phyloP scores from a whole-genome alignment of 352 stramenopile species.

The Blastocystis sp. region DNA sequence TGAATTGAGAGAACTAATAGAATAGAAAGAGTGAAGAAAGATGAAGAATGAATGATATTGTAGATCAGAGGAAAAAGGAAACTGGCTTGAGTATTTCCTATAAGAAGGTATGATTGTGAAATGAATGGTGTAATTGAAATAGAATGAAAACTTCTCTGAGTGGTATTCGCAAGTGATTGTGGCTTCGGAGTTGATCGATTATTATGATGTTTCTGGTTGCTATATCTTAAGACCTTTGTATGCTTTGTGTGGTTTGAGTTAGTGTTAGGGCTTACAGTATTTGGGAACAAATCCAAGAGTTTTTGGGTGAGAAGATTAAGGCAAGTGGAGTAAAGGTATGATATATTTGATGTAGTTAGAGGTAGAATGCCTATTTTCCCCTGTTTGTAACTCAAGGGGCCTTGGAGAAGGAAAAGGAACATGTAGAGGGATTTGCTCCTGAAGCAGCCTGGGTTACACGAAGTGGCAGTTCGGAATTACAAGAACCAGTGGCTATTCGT shows the following conservation, averaged over 20 bases:
- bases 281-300: conserved; percentile 94
- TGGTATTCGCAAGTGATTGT: conserved; percentile 83
- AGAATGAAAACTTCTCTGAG: conserved; percentile 66
- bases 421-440: conserved; percentile 95
- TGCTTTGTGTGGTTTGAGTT: not conserved
- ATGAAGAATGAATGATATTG: not conserved
- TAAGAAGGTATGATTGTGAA: conserved; percentile 40
- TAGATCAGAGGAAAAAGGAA: conserved; percentile 63
- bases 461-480: conserved; percentile 81
- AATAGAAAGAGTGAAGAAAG: conserved; percentile 48
- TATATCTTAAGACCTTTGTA: conserved; percentile 95
- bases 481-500: conserved; percentile 92
- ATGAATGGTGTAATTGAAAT: not conserved
- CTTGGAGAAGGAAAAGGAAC: conserved; percentile 94
- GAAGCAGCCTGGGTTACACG: conserved; percentile 96
- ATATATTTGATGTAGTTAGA: not conserved
- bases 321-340: conserved; percentile 66
- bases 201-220: conserved; percentile 97
- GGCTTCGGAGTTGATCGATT: conserved; percentile 96
- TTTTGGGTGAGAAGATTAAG: conserved; percentile 86
- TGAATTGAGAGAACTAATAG: not conserved
- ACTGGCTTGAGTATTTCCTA: conserved; percentile 57
- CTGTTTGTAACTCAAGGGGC: conserved; percentile 92
- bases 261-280: conserved; percentile 88
- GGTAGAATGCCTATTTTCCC: conserved; percentile 89